Evolutionary conservation across 257 asterid genomes (phyloP), one percentile per base, ranked within the genome.

Genomic region (Henckelia pumila): DNA sequence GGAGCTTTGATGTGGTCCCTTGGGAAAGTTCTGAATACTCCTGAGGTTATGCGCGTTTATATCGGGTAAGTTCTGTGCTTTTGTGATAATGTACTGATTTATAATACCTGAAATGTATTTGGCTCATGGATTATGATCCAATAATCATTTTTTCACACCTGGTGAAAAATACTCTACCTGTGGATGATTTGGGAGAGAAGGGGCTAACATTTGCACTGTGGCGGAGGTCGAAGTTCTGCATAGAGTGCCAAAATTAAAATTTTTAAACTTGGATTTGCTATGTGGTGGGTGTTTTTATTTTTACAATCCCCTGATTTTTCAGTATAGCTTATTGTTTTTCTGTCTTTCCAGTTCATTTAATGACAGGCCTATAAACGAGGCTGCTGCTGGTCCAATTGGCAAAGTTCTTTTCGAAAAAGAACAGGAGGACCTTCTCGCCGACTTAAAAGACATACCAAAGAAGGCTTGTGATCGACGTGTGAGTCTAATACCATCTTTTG

Each of bases 1-100:
- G 98, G 98, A 75, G 98, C 98, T 26, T 70, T 93, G 74, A 93
- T 93, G 98, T 93, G 98, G 98, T 93, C 98, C 53, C 92, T 93
- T 29, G 98, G 98, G 70, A 93, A 93, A 81, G 98, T 93, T 55
- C 75, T 93, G 37, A 93, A 93, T 76, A 93, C 97, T 61, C 98
- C 98, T 16, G 98, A 93, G 76, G 98, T 93, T 47, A 68, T 76
- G 56, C 96, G 97, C 17, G 98, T 93, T 63, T 93, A 90, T 79
- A 93, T 93, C 66, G 98, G 98, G 98, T 88, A 86, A 65, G 86
- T 44, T 63, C 50, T 58, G 50, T 29, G 56, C 22, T 59, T 11
- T 55, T 71, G 17, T 11, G 49, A 21, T 67, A 35, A 20, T 49
- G 8, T 32, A 17, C 28, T 57, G 1, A 37, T 47, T 59, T 63